Base-by-base conservation (phyloP, 2,329 filamentous ascomycete species). In the Penicillium palitans region DNA sequence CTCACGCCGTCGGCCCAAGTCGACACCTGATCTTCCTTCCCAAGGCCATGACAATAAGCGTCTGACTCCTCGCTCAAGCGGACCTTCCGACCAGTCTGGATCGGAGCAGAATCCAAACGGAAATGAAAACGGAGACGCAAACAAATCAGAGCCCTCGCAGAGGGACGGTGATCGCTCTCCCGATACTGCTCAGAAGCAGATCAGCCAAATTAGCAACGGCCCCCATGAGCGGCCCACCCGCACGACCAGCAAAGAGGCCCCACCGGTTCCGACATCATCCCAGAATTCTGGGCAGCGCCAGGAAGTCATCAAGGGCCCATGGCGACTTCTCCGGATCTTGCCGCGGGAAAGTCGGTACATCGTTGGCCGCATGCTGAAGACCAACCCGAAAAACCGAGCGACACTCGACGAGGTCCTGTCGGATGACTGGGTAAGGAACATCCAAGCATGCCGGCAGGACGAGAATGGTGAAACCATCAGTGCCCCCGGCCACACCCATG, bases 341-440 rank as follows among this genome's bases (percentile, higher is more conserved):
- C 95, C 95, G 0, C 84, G 93, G 59, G 95, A 98, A 76, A 96
- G 89, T 64, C 83, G 95, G 52, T 88, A 93, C 71, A 92, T 99
- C 62, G 89, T 99, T 55, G 88, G 91, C 45, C 84, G 90, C 57
- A 99, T 99, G 95, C 84, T 99, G 37, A 91, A 95, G 69, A 83
- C 97, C 51, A 87, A 96, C 68, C 91, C 93, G 0, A 89, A 86
- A 70, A 88, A 89, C 64, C 86, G 95, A 57, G 93, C 92, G 3
- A 90, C 85, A 3, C 89, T 99, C 80, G 83, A 88, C 25, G 92
- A 99, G 69, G 90, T 99, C 19, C 77, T 97, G 52, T 84, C 87
- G 24, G 93, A 99, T 71, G 87, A 89, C 17, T 99, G 95, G 95
- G 87, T 98, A n/a, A 85, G 87, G 48, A 87, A 89, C 67, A 91